These are phyloP conservation scores for Myriosclerotinia curreyana DNA, from an alignment of 2,329 filamentous ascomycete species.

Conservation along the genomic window DNA sequence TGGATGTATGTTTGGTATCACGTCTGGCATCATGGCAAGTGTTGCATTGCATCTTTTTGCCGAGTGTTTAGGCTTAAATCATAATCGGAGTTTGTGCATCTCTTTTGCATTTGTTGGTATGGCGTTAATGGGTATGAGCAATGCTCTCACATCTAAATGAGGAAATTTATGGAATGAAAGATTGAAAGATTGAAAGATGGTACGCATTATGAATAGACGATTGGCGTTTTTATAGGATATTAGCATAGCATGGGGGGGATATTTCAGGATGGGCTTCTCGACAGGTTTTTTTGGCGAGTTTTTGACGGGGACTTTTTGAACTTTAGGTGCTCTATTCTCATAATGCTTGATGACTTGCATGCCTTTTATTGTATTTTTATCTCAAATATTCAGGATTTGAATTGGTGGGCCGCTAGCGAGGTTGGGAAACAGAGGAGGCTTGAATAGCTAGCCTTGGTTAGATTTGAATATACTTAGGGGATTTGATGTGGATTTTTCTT, in stretches of 20 bases:
- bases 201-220: constrained; percentile 18
- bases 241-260: constrained; percentile 1
- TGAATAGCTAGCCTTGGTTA: too few relatives aligned
- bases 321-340: not conserved
- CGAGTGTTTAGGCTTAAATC: constrained; percentile 79
- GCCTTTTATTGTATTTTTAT: not conserved
- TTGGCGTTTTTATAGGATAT: constrained; percentile 19
- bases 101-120: constrained; percentile 82
- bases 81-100: constrained; percentile 73
- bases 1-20: constrained; percentile 80
- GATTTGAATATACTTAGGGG: too few relatives aligned
- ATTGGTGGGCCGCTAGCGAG: not conserved
- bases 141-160: constrained; percentile 66
- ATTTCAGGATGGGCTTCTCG: not conserved
- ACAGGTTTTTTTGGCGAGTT: not conserved
- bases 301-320: not conserved
- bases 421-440: too few relatives aligned
- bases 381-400: not conserved
- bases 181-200: too few relatives aligned
- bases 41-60: constrained; percentile 87
- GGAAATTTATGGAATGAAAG: not conserved
- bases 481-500: too few relatives aligned
- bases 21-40: constrained; percentile 91
- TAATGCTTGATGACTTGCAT: not conserved
- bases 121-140: constrained; percentile 80